phyloP scores from a whole-genome alignment of 1,284 basidiomycete species.

The Apiotrichum mycotoxinovorans region DNA sequence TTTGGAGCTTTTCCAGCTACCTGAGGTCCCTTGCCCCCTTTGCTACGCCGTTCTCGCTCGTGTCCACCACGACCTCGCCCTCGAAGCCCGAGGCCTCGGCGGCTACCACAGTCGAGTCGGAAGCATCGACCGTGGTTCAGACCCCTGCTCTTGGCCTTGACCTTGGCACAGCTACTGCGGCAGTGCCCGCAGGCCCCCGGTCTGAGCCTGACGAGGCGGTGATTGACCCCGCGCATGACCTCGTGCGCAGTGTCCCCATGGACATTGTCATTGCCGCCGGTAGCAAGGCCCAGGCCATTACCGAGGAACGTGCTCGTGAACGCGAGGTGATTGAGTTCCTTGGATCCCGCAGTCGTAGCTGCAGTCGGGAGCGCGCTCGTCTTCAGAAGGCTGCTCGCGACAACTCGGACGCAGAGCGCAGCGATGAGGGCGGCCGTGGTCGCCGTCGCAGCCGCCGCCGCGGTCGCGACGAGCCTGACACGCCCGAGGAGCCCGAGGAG shows the following conservation, averaged over 20 bases:
- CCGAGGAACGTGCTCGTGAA: conserved; percentile 25
- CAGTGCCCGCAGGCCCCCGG: neutral
- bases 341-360: conserved; percentile 8
- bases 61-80: neutral
- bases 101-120: neutral
- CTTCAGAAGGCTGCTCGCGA: too few relatives aligned
- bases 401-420: too few relatives aligned
- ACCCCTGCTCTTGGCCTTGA: conserved; percentile 1
- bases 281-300: conserved; percentile 16
- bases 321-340: conserved; percentile 23
- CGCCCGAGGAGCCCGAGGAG: neutral
- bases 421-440: conserved; percentile 18
- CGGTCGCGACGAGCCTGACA: neutral
- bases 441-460: neutral
- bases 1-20: conserved; percentile 41
- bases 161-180: neutral
- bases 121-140: neutral
- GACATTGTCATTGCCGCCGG: conserved; percentile 36
- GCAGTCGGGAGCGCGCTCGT: conserved; percentile 1
- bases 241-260: conserved; percentile 44
- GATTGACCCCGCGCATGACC: conserved; percentile 21
- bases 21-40: conserved; percentile 42
- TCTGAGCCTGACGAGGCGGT: neutral
- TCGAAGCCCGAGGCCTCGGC: neutral
- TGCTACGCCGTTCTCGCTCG: conserved; percentile 10